Conservation (phyloP, 2,329 filamentous ascomycete genomes). For the Neofusicoccum kwambonambiense region DNA sequence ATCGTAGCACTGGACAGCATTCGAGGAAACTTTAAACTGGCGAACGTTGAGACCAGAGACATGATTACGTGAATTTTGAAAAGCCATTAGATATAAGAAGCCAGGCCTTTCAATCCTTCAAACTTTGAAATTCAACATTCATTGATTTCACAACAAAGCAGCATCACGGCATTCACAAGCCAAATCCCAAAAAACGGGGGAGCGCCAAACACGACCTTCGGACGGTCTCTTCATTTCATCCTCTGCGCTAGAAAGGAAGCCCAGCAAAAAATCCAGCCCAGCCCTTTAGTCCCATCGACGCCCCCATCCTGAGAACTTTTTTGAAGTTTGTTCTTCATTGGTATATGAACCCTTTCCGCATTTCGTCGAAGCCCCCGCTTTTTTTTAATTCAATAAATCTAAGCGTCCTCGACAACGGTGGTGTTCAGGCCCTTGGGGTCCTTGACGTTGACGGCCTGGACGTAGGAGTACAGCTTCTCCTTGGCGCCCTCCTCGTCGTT, state of each 20-base stretch:
- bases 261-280: constrained; percentile 1
- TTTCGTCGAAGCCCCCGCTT: background rate
- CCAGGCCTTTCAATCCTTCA: background rate
- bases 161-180: background rate
- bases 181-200: background rate
- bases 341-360: background rate
- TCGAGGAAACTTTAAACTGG: no score
- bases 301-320: background rate
- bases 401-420: constrained; percentile 72
- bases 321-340: background rate
- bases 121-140: background rate
- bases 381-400: constrained; percentile 28
- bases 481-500: constrained; percentile 99
- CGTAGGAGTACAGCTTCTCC: constrained; percentile 99
- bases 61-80: background rate
- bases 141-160: background rate
- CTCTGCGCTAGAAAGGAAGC: background rate
- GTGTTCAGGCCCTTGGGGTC: constrained; percentile 97
- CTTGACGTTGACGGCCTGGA: constrained; percentile 99
- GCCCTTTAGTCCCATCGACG: background rate
- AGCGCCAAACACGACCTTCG: constrained; percentile 2
- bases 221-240: constrained; percentile 10
- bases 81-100: background rate
- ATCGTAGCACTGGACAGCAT: no score
- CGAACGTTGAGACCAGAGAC: no score